Base-by-base conservation (phyloP, 2,329 filamentous ascomycete species). In the Pyrenophora teres region DNA sequence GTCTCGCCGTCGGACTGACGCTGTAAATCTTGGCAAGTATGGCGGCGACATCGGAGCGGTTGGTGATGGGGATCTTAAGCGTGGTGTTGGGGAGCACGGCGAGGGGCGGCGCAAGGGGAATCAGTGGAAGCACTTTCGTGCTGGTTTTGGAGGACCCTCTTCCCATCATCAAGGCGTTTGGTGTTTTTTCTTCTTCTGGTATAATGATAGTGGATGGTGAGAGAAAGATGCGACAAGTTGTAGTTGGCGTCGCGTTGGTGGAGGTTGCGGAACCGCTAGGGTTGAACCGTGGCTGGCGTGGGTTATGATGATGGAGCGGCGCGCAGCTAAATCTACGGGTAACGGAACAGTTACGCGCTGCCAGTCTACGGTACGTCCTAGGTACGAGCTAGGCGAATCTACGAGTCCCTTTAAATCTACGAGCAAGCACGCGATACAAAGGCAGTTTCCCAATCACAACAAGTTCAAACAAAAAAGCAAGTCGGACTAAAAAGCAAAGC, bases 71-170 rank as follows among this genome's bases (percentile, higher is more conserved):
- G 60, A 97, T 89, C 63, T 92, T 88, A 64, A 96, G 83, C 43
- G 92, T 86, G 50, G 92, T 86, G 56, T 92, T 91, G 3, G 94
- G 94, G 8, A 96, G 83, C 35, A 97, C 85, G 61, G 97, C 89
- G 56, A 86, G 84, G 60, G 88, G 89, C 68, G 87, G 86, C 46
- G 90, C 85, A 37, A 97, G 83, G 32, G 92, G 90, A 62, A 97
- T 88, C 64, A 97, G 78, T 39, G 93, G 89, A 30, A 96, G 74
- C 56, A 75, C 69, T 42, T 69, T 72, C 7, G 68, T 66, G 57
- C 67, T 62, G 9, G 64, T 60, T 42, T 73, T 70, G 21, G 69
- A 70, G 18, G 69, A 57, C 37, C 69, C 60, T 52, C 71, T 72
- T 50, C 67, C 71, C 72, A 74, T 74, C 30, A 25, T 66, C 55